These are phyloP conservation scores for Colletotrichum plurivorum DNA, from an alignment of 2,329 filamentous ascomycete genomes.

Conservation along the genomic window DNA sequence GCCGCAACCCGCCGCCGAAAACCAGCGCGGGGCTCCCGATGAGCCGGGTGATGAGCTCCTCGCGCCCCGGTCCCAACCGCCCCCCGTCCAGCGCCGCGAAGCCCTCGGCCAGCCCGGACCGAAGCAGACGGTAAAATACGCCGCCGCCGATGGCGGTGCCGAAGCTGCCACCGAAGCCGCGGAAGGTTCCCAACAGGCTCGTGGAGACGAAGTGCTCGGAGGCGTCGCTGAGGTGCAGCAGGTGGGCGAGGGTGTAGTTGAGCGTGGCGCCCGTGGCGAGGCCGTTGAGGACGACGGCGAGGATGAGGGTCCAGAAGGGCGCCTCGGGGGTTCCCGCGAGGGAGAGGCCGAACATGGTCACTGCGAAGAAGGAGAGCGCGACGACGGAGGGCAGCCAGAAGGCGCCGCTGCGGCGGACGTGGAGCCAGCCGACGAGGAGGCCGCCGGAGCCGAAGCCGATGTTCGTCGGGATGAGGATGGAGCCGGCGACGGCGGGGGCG, in stretches of 20 bases:
- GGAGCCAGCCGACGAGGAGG: conserved; percentile 79
- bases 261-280: conserved; percentile 79
- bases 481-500: conserved; percentile 77
- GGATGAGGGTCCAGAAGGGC: conserved; percentile 67
- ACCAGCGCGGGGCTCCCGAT: conserved; percentile 67
- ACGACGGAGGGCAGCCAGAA: conserved; percentile 78
- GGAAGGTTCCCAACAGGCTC: conserved; percentile 82
- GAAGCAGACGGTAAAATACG: conserved; percentile 76
- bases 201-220: conserved; percentile 82
- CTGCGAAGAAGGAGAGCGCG: conserved; percentile 73
- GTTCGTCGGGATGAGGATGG: conserved; percentile 86
- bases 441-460: conserved; percentile 83
- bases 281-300: conserved; percentile 78
- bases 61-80: conserved; percentile 50
- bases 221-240: conserved; percentile 78
- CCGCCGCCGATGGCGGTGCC: conserved; percentile 86
- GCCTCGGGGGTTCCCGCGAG: conserved; percentile 66
- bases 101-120: conserved; percentile 66
- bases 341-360: conserved; percentile 71
- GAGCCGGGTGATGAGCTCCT: conserved; percentile 60
- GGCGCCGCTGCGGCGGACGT: conserved; percentile 79
- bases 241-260: conserved; percentile 86
- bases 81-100: conserved; percentile 65
- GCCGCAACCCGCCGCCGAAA: conserved; percentile 56
- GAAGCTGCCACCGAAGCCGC: conserved; percentile 86